A percentile compares a stretch with the other conserved stretches of the same genome.
Conservation (phyloP, 345 rosid genomes). For the Dimocarpus longan region DNA sequence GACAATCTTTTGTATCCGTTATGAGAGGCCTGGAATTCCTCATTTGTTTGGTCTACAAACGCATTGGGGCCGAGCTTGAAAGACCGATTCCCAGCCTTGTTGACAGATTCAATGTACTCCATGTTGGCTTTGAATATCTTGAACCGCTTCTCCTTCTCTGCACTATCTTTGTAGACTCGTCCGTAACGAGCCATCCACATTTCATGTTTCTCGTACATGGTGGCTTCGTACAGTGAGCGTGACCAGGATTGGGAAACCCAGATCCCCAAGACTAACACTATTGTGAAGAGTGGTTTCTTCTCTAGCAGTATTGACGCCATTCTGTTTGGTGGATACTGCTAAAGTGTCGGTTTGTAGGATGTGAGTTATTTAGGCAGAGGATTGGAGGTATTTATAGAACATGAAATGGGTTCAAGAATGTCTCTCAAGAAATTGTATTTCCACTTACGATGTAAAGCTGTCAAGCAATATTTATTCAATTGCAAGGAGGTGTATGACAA, state of each 20-base stretch:
- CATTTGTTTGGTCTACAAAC: conserved; percentile 40
- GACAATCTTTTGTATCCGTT: conserved; percentile 14
- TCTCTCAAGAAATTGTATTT: neutral
- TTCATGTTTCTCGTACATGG: conserved; percentile 27
- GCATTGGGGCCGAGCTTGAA: conserved; percentile 37
- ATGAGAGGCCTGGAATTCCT: conserved; percentile 5
- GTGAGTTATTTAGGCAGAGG: neutral
- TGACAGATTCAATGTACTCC: conserved; percentile 34
- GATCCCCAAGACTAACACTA: conserved; percentile 16
- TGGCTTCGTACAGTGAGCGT: conserved; percentile 18
- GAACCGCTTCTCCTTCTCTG: conserved; percentile 37
- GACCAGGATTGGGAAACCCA: conserved; percentile 25
- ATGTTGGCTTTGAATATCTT: conserved; percentile 43
- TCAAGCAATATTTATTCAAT: neutral
- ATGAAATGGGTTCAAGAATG: neutral
- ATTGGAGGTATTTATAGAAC: conserved; percentile 4
- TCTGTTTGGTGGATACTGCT: neutral
- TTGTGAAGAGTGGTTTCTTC: conserved; percentile 1
- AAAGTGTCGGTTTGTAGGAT: neutral
- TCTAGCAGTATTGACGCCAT: neutral
- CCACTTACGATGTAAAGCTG: neutral
- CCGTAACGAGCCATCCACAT: conserved; percentile 36
- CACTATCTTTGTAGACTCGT: conserved; percentile 15
- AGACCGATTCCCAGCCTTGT: conserved; percentile 18
- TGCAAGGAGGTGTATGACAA: conserved; percentile 5